phyloP scores from a whole-genome alignment of 139 green algal species.

The Chlorella sp. region DNA sequence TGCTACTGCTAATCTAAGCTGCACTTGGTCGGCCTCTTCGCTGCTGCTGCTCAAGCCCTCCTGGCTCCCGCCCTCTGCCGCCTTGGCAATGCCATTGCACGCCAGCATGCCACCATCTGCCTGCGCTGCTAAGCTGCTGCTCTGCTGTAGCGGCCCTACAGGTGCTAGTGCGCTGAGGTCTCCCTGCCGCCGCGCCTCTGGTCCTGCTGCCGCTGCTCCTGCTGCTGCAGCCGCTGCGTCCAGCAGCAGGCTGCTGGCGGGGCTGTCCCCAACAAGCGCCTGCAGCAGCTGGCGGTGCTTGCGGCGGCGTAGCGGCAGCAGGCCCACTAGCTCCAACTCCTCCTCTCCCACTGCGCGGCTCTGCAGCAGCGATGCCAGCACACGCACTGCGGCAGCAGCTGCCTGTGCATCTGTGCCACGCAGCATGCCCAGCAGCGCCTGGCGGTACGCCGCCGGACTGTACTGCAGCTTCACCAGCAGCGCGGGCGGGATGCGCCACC shows the following conservation, averaged over 20 bases:
- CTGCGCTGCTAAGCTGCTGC: neutral
- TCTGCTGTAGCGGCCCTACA: neutral
- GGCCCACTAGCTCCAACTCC: slow-evolving; percentile 52
- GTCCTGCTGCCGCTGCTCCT: neutral
- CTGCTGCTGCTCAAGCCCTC: neutral
- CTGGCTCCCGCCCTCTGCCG: no score
- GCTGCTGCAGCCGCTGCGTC: neutral
- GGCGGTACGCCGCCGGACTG: slow-evolving; percentile 37
- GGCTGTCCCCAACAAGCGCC: slow-evolving; percentile 34
- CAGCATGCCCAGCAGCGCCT: slow-evolving; percentile 51
- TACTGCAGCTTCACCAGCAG: slow-evolving; percentile 31
- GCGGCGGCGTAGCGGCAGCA: slow-evolving; percentile 43
- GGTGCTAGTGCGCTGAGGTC: neutral
- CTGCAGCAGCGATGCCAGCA: slow-evolving; percentile 52
- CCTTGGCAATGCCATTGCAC: neutral
- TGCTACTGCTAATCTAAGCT: neutral
- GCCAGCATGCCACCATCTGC: neutral
- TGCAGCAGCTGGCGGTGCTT: slow-evolving; percentile 54
- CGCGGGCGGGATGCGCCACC: neutral
- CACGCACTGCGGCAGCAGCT: slow-evolving; percentile 51
- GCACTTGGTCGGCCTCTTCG: neutral
- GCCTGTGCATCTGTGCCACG: slow-evolving; percentile 42
- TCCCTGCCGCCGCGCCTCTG: neutral
- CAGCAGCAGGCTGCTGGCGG: neutral
- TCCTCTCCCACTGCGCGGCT: slow-evolving; percentile 39